Base-by-base conservation (phyloP, 345 rosid species). In the Populus davidiana region DNA sequence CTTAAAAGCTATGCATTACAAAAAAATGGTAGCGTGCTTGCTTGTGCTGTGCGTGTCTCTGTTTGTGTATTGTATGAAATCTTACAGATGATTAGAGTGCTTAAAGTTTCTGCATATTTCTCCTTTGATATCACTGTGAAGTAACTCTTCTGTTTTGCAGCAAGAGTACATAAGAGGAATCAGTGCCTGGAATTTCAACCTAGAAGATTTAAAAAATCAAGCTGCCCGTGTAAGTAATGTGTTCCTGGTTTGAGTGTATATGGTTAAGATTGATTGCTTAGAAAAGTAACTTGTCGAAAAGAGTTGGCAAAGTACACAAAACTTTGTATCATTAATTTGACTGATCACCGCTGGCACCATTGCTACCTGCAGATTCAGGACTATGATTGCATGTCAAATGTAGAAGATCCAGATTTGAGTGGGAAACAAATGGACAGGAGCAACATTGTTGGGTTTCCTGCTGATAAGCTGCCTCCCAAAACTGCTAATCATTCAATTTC, bases 111-210 rank as follows among this genome's bases (percentile, higher is more conserved):
- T 67, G 47, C 62, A 35, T 43, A 70, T 69, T 74, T 64, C 36
- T 31, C 23, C 73, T 49, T 39, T 33, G 64, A 59, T 78, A 21
- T 69, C 35, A 54, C 25, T 85, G 23, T 56, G 49, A 61, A 78
- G 43, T 2, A 65, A 69, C 27, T 73, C 25, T 77, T 69, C 47
- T 83, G 63, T 49, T 73, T 77, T 85, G 92, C 93, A 92, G 96
- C 96, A 92, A 93, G 99, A 96, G 83, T 96, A 96, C 77, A 92
- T 91, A 64, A 87, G 86, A 88, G 99, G 99, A 78, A 86, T 96
- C 78, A 96, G 99, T 73, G 98, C 93, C 39, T 96, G 98, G 99
- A 92, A 96, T 83, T 96, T 96, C 85, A 92, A 93, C 85, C 89
- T 96, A n/a, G 99, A 93, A 73, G 99, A 96, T 87, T 88, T 93